Evolutionary conservation across 805 yeast species (phyloP).

Genomic region (Teunomyces stri): DNA sequence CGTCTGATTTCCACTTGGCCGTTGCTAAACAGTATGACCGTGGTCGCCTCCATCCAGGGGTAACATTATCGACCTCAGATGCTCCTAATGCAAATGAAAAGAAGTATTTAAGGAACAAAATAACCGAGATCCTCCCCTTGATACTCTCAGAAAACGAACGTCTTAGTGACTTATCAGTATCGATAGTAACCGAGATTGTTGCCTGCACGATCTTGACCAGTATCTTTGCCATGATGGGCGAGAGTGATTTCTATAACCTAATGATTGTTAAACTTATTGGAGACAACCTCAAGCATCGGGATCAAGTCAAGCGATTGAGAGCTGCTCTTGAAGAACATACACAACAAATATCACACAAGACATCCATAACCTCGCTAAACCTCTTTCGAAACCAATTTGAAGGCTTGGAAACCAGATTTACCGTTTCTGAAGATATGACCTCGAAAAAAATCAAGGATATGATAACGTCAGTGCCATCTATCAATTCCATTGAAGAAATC

Average conservation of each 20-base stretch:
- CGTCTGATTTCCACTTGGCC: conserved; percentile 37
- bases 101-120: conserved; percentile 44
- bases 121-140: conserved; percentile 45
- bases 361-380: neutral
- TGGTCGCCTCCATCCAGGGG: conserved; percentile 60
- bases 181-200: conserved; percentile 62
- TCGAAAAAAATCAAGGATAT: conserved; percentile 1
- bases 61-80: conserved; percentile 35
- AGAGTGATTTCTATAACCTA: conserved; percentile 77
- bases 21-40: conserved; percentile 45
- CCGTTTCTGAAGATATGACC: conserved; percentile 10
- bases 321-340: conserved; percentile 69
- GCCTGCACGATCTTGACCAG: conserved; percentile 47
- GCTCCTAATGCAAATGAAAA: conserved; percentile 40
- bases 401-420: conserved; percentile 3
- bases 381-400: neutral
- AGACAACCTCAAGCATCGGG: conserved; percentile 64
- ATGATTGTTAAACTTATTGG: conserved; percentile 58
- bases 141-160: conserved; percentile 49
- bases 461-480: neutral
- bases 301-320: conserved; percentile 70
- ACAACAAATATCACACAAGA: conserved; percentile 7
- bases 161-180: conserved; percentile 45
- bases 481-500: conserved; percentile 9
- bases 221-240: conserved; percentile 57